A percentile compares a stretch with the other conserved stretches of the same genome.
These are phyloP conservation scores for Galeopsis tetrahit DNA, from an alignment of 257 asterid species.

Conservation along the genomic window DNA sequence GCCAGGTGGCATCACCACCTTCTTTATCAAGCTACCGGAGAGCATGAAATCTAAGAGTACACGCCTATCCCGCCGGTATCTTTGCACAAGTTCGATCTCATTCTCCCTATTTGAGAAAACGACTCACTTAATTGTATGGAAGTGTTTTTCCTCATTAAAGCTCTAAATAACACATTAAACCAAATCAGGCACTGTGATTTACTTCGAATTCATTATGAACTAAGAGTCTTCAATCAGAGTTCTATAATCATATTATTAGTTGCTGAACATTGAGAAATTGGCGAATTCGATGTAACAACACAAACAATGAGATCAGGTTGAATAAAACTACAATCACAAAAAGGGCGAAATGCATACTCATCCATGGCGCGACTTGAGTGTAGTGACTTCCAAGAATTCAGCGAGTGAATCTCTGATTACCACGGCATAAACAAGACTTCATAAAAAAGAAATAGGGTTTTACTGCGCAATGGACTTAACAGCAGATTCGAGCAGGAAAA, in stretches of 20 bases:
- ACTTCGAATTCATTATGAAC: conserved; percentile 17
- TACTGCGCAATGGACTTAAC: conserved; percentile 17
- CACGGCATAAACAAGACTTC: conserved; percentile 24
- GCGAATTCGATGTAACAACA: conserved; percentile 19
- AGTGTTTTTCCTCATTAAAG: conserved; percentile 6
- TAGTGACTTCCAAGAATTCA: conserved; percentile 33
- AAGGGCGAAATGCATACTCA: conserved; percentile 46
- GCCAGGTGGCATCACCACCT: conserved; percentile 98
- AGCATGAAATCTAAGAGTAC: conserved; percentile 78
- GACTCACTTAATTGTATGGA: conserved; percentile 17
- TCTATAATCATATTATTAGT: conserved; percentile 9
- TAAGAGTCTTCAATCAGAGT: conserved; percentile 27
- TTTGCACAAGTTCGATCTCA: conserved; percentile 74
- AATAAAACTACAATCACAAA: conserved; percentile 17
- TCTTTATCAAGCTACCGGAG: conserved; percentile 86
- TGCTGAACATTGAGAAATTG: conserved; percentile 4
- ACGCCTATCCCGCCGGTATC: conserved; percentile 88
- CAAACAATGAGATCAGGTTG: conserved; percentile 11
- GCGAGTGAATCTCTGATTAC: conserved; percentile 32
- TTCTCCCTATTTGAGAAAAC: conserved; percentile 61
- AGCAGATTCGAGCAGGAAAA: conserved; percentile 29
- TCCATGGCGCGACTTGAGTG: conserved; percentile 49
- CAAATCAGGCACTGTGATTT: conserved; percentile 11
- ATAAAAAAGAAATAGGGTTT: not conserved
- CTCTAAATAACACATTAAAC: conserved; percentile 29